Conservation (phyloP, 1,284 basidiomycete species). For the Tylopilus orsonianus region DNA sequence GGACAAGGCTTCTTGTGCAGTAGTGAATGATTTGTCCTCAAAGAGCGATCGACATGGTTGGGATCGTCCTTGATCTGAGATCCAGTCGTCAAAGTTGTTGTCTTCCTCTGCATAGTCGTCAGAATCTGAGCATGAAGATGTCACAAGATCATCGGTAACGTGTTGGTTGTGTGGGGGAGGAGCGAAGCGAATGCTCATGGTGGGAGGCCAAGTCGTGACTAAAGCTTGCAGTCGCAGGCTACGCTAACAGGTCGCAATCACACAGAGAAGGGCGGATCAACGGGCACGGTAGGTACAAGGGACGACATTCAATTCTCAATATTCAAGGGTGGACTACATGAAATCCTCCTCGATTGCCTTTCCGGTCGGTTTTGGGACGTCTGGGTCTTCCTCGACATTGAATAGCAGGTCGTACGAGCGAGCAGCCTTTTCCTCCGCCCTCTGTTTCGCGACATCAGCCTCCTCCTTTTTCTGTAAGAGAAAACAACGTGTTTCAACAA, state of each 20-base stretch:
- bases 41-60: slow-evolving; percentile 79
- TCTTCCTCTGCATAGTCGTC: slow-evolving; percentile 56
- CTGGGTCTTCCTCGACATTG: slow-evolving; percentile 44
- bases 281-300: slow-evolving; percentile 3
- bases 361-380: slow-evolving; percentile 49
- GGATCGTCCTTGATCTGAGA: slow-evolving; percentile 59
- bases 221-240: no score
- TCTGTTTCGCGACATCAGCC: slow-evolving; percentile 57
- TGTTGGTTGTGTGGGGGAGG: slow-evolving; percentile 7
- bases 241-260: no score
- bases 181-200: slow-evolving; percentile 34
- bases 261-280: not conserved
- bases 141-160: slow-evolving; percentile 9
- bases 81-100: slow-evolving; percentile 80
- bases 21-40: slow-evolving; percentile 62
- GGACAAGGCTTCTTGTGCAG: slow-evolving; percentile 58
- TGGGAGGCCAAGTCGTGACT: no score
- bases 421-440: slow-evolving; percentile 77
- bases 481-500: not conserved
- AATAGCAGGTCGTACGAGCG: slow-evolving; percentile 75
- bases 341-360: slow-evolving; percentile 69
- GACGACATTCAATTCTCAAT: not conserved
- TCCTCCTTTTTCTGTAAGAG: slow-evolving; percentile 66
- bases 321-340: slow-evolving; percentile 40
- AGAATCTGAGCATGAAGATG: slow-evolving; percentile 23